Evolutionary conservation across 2,329 filamentous ascomycete species (phyloP).

Genomic region (Corinectria fuckeliana): DNA sequence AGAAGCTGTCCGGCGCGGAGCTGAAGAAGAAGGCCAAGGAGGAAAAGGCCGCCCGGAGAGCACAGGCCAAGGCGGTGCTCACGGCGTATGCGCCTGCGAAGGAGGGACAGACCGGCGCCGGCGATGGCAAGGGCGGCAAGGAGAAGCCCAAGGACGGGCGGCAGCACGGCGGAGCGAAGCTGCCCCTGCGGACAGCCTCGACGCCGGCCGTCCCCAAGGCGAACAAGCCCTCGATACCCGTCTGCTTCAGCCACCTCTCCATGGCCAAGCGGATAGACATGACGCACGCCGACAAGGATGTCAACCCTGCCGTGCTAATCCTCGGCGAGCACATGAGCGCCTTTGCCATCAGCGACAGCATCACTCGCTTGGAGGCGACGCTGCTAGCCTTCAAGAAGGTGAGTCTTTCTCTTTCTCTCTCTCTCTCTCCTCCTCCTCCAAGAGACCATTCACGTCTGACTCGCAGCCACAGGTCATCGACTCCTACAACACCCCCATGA

Average conservation of each 20-base stretch:
- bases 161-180: conserved; percentile 43
- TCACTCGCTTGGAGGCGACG: conserved; percentile 85
- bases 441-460: conserved; percentile 7
- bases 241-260: conserved; percentile 82
- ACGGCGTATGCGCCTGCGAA: conserved; percentile 48
- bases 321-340: conserved; percentile 89
- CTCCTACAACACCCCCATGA: conserved; percentile 87
- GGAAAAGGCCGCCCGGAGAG: conserved; percentile 87
- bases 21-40: conserved; percentile 89
- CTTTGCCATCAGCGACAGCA: conserved; percentile 89
- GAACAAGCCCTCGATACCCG: conserved; percentile 67
- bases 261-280: conserved; percentile 65
- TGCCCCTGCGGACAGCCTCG: conserved; percentile 42
- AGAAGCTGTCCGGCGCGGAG: conserved; percentile 76
- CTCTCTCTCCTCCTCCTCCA: no score
- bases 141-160: conserved; percentile 54
- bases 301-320: conserved; percentile 84
- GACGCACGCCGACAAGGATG: conserved; percentile 71
- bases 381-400: conserved; percentile 89
- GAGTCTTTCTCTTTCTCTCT: no score
- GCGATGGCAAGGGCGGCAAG: conserved; percentile 55
- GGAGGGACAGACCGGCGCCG: conserved; percentile 43
- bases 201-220: conserved; percentile 52
- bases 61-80: conserved; percentile 68
- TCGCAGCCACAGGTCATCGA: conserved; percentile 74